Base-by-base conservation (phyloP, 306 rosid species). In the Senna tora region DNA sequence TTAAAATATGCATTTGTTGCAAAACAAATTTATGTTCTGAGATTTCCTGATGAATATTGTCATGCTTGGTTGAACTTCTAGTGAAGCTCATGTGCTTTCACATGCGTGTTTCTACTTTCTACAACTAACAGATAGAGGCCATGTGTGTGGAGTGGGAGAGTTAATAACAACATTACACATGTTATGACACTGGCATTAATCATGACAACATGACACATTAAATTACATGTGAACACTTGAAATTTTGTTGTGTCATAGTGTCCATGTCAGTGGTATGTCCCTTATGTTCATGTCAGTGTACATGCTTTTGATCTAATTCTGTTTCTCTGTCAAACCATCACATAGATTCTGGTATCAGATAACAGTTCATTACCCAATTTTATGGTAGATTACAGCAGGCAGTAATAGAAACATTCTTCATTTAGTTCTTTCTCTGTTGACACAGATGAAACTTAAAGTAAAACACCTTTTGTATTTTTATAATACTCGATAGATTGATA, bases 251-350 rank as follows among this genome's bases (percentile, higher is more conserved):
- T 25, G 30, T 25, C 30, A 25, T 25, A 3, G 30, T 25, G 30
- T 25, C 3, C 30, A 25, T 25, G 30, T 25, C 30, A 25, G 30
- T 25, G 30, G 1, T 25, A 25, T 3, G 30, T 25, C 30, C 30
- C 30, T 25, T 25, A 3, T 25, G 30, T 25, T 25, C 2, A 25
- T 25, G 30, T 25, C 30, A 25, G 3, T 25, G 30, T 25, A 25
- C 30, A 25, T 25, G 30, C 30, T 61, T 60, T 38, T 50, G 28
- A 50, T 77, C 25, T 57, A 65, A 60, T 49, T 71, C 75, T 52
- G 21, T 54, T 17, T 65, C 21, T 22, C 34, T 67, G 46, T 67
- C 51, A 25, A 20, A 33, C 32, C 16, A 34, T 28, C 55, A 9
- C 20, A 57, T 32, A 30, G 10, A 28, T 57, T 4, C 3, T 21